phyloP scores from a whole-genome alignment of 805 yeast genomes.

The Ogataea chonburiensis region DNA sequence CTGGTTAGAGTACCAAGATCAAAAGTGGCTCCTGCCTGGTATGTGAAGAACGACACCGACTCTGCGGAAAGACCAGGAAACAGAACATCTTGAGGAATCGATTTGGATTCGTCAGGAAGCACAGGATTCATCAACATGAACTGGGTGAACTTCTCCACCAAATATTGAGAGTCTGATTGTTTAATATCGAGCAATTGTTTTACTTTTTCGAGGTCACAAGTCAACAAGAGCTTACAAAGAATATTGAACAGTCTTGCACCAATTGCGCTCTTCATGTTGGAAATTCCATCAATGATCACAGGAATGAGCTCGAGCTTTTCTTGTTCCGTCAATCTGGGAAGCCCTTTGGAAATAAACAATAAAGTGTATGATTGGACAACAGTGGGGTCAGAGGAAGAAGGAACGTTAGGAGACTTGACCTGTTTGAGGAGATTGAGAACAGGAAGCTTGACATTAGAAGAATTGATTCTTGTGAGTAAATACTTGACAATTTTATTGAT shows the following conservation, averaged over 20 bases:
- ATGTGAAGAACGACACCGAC: conserved; percentile 63
- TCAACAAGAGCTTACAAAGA: conserved; percentile 50
- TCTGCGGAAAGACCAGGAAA: conserved; percentile 63
- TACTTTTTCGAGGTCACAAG: conserved; percentile 44
- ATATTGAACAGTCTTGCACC: conserved; percentile 61
- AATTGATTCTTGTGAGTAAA: conserved; percentile 62
- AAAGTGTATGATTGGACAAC: conserved; percentile 61
- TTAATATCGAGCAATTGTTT: conserved; percentile 37
- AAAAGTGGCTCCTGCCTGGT: conserved; percentile 63
- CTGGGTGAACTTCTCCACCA: conserved; percentile 49
- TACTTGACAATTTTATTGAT: conserved; percentile 63
- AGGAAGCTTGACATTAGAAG: conserved; percentile 62
- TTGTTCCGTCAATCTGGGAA: conserved; percentile 48
- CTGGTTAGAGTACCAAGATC: conserved; percentile 45
- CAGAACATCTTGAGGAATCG: conserved; percentile 43
- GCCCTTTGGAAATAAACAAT: conserved; percentile 64
- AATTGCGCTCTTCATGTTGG: conserved; percentile 31
- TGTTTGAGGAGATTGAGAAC: conserved; percentile 60
- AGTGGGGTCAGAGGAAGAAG: conserved; percentile 42
- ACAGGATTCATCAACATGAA: conserved; percentile 57
- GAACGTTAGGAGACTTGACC: conserved; percentile 52
- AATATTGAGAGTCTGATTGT: conserved; percentile 41
- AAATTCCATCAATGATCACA: conserved; percentile 45
- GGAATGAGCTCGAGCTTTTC: conserved; percentile 48
- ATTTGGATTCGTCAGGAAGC: conserved; percentile 35